Conservation (phyloP, 345 rosid species). For the Eucalyptus cladocalyx region DNA sequence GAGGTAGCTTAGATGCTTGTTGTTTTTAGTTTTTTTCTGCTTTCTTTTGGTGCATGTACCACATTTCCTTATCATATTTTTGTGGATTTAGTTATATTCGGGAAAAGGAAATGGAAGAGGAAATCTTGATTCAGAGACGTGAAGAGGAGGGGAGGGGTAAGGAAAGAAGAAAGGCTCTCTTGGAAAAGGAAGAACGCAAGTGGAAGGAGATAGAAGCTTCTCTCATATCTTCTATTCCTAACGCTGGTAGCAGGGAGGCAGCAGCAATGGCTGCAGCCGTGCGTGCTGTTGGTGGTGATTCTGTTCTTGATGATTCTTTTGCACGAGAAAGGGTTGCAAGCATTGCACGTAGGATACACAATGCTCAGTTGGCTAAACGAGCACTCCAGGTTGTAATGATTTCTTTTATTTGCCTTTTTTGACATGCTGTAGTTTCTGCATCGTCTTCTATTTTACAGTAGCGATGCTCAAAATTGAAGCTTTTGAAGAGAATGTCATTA, state of each 20-base stretch:
- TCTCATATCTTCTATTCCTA: constrained; percentile 93
- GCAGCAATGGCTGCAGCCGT: constrained; percentile 99
- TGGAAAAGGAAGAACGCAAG: constrained; percentile 98
- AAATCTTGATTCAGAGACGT: constrained; percentile 91
- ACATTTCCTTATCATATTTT: not conserved
- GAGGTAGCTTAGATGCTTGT: constrained; percentile 35
- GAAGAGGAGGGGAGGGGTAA: constrained; percentile 99
- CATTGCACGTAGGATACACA: constrained; percentile 91
- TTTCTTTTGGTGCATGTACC: not conserved
- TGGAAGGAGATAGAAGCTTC: constrained; percentile 99
- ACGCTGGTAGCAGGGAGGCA: constrained; percentile 98
- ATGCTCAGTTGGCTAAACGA: constrained; percentile 81
- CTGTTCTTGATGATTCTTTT: constrained; percentile 98
- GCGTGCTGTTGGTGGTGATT: constrained; percentile 99
- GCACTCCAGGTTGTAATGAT: constrained; percentile 60
- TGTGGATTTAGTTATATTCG: constrained; percentile 64
- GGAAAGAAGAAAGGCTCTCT: constrained; percentile 95
- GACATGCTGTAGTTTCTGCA: not conserved
- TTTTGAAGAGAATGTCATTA: not conserved
- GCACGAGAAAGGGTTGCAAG: constrained; percentile 98
- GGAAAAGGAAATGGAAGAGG: constrained; percentile 99
- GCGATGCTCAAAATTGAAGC: not conserved
- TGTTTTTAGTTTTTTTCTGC: not conserved
- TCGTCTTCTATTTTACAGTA: not conserved
- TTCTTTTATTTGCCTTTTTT: not conserved